Evolutionary conservation across 2,329 filamentous ascomycete species (phyloP).

Genomic region (Pezicula carpinea): DNA sequence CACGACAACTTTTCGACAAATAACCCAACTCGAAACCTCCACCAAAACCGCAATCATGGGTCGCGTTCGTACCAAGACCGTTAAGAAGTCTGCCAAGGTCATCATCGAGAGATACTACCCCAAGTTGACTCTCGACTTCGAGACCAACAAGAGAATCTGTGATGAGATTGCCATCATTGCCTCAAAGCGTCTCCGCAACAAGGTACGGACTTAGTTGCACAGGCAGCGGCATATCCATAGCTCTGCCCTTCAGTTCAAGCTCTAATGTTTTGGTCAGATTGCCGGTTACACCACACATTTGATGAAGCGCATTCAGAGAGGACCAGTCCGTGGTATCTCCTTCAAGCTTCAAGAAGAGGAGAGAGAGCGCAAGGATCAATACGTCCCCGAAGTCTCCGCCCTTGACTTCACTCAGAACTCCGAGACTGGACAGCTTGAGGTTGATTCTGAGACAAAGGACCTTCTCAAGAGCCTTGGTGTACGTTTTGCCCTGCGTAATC

Average conservation of each 20-base stretch:
- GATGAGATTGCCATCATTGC: conserved; percentile 99
- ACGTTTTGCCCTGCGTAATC: conserved; percentile 55
- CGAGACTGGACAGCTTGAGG: conserved; percentile 89
- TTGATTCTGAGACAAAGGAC: conserved; percentile 98
- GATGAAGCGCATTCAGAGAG: conserved; percentile 99
- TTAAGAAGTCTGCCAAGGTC: conserved; percentile 76
- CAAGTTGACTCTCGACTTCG: conserved; percentile 97
- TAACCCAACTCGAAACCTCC: conserved; percentile 1
- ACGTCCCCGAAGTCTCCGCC: conserved; percentile 97
- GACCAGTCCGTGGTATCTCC: conserved; percentile 98
- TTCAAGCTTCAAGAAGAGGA: conserved; percentile 99
- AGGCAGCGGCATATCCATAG: background rate
- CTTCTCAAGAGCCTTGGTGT: conserved; percentile 97
- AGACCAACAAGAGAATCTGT: conserved; percentile 99
- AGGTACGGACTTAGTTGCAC: conserved; percentile 50
- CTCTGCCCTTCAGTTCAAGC: background rate
- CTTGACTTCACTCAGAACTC: conserved; percentile 95
- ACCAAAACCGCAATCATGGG: conserved; percentile 32
- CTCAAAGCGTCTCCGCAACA: conserved; percentile 98
- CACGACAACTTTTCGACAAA: conserved; percentile 14
- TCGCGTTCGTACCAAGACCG: conserved; percentile 39
- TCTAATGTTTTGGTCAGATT: conserved; percentile 52
- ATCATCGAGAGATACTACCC: conserved; percentile 99
- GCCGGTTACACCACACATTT: conserved; percentile 97
- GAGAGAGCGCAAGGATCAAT: conserved; percentile 99